These are phyloP conservation scores for Metschnikowia aberdeeniae DNA, from an alignment of 805 yeast species.

Conservation along the genomic window DNA sequence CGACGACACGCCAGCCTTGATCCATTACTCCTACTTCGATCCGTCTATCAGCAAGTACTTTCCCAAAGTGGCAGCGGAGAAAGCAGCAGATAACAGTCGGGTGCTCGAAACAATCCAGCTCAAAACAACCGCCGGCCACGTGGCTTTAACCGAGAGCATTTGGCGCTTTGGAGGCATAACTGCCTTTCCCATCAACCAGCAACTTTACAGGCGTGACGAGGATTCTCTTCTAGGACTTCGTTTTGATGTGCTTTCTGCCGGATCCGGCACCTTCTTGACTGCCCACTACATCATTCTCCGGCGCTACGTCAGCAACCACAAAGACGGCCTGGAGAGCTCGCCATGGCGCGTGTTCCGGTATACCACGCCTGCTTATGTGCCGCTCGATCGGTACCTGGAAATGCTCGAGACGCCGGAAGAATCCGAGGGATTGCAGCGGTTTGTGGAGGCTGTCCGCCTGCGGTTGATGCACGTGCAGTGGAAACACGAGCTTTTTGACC, in stretches of 20 bases:
- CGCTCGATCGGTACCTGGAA: constrained; percentile 17
- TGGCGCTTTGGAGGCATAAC: constrained; percentile 48
- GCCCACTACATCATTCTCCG: constrained; percentile 51
- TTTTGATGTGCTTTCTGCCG: constrained; percentile 40
- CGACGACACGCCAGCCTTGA: constrained; percentile 17
- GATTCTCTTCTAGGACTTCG: constrained; percentile 44
- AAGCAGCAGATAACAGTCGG: background rate
- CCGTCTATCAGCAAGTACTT: constrained; percentile 16
- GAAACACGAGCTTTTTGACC: constrained; percentile 29
- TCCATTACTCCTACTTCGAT: constrained; percentile 17
- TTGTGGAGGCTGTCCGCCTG: constrained; percentile 22
- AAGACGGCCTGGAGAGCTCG: background rate
- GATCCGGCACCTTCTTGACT: constrained; percentile 21
- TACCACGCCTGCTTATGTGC: constrained; percentile 34
- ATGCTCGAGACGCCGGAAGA: constrained; percentile 14
- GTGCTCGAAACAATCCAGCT: constrained; percentile 11
- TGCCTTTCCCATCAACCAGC: constrained; percentile 45
- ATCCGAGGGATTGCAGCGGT: constrained; percentile 17
- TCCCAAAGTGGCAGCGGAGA: background rate
- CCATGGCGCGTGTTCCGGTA: constrained; percentile 33
- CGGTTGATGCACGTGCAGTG: constrained; percentile 26
- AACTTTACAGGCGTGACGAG: constrained; percentile 21
- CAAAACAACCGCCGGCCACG: constrained; percentile 9
- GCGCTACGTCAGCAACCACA: background rate
- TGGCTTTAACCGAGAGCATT: constrained; percentile 41